A percentile compares a stretch with the other conserved stretches of the same genome.
Conservation (phyloP, 2,329 filamentous ascomycete species). For the Apiospora saccharicola region DNA sequence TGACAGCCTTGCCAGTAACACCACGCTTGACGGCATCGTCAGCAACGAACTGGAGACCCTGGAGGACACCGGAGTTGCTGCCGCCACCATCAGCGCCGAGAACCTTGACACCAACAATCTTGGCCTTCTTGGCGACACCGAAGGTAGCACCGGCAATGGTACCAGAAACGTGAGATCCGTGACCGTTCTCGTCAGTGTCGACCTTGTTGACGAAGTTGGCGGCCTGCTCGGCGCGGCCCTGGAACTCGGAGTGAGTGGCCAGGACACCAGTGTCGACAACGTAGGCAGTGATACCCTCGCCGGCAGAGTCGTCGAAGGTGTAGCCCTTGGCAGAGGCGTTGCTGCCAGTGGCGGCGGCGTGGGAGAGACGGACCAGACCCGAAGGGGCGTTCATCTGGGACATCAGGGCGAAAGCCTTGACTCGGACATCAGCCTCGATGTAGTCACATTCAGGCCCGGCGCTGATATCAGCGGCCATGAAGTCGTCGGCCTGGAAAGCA, state of each 20-base stretch:
- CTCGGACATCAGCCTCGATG: constrained; percentile 60
- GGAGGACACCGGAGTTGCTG: constrained; percentile 59
- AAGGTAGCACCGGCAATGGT: constrained; percentile 68
- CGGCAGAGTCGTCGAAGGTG: constrained; percentile 60
- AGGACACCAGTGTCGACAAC: constrained; percentile 72
- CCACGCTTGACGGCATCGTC: constrained; percentile 52
- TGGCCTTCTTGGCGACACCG: constrained; percentile 66
- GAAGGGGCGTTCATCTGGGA: constrained; percentile 61
- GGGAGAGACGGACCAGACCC: constrained; percentile 62
- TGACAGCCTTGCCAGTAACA: constrained; percentile 60
- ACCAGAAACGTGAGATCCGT: constrained; percentile 70
- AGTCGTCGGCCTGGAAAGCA: constrained; percentile 59
- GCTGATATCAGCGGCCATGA: constrained; percentile 58
- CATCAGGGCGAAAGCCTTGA: constrained; percentile 53
- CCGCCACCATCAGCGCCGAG: constrained; percentile 58
- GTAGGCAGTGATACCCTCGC: constrained; percentile 65
- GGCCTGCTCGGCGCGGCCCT: constrained; percentile 60
- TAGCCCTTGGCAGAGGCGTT: constrained; percentile 48
- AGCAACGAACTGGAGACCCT: constrained; percentile 65
- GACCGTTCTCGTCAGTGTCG: constrained; percentile 63
- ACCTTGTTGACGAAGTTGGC: constrained; percentile 59
- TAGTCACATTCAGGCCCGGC: constrained; percentile 57
- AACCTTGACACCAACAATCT: constrained; percentile 67
- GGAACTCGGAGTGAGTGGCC: constrained; percentile 62
- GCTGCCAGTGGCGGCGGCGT: constrained; percentile 35